Conservation (phyloP, 805 yeast genomes). For the Candida krabiensis region DNA sequence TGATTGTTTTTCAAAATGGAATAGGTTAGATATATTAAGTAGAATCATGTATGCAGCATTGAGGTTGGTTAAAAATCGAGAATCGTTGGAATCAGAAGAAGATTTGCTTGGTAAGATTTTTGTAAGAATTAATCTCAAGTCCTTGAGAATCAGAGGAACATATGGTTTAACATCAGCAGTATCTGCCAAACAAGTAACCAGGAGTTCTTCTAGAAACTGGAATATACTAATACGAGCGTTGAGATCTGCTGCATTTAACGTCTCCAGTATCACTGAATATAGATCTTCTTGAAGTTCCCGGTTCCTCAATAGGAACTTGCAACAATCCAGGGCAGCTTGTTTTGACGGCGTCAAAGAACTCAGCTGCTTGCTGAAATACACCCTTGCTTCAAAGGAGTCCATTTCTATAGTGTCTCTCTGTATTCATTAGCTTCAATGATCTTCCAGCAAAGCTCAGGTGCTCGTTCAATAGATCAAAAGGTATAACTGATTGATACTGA, state of each 20-base stretch:
- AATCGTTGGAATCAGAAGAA: constrained; percentile 10
- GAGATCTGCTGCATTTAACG: constrained; percentile 51
- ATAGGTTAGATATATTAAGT: constrained; percentile 24
- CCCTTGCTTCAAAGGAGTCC: constrained; percentile 88
- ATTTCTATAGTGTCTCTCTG: constrained; percentile 62
- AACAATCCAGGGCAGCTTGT: constrained; percentile 48
- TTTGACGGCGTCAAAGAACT: constrained; percentile 64
- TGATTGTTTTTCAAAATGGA: constrained; percentile 19
- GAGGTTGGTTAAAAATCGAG: constrained; percentile 30
- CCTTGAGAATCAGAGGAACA: constrained; percentile 26
- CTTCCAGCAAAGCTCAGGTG: too few species aligned
- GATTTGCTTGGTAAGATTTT: constrained; percentile 37
- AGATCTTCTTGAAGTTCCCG: constrained; percentile 65
- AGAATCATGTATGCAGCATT: constrained; percentile 27
- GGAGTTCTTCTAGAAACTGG: constrained; percentile 67
- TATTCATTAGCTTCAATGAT: too few species aligned
- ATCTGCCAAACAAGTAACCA: constrained; percentile 35
- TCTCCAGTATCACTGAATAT: constrained; percentile 64
- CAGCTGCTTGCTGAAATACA: constrained; percentile 69
- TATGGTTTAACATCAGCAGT: constrained; percentile 13
- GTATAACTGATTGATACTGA: too few species aligned
- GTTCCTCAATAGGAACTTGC: constrained; percentile 56
- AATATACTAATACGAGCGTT: constrained; percentile 66
- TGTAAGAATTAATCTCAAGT: constrained; percentile 34
- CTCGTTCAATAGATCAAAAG: too few species aligned